phyloP scores from a whole-genome alignment of 2,329 filamentous ascomycete species.

The Fusarium lateritium region DNA sequence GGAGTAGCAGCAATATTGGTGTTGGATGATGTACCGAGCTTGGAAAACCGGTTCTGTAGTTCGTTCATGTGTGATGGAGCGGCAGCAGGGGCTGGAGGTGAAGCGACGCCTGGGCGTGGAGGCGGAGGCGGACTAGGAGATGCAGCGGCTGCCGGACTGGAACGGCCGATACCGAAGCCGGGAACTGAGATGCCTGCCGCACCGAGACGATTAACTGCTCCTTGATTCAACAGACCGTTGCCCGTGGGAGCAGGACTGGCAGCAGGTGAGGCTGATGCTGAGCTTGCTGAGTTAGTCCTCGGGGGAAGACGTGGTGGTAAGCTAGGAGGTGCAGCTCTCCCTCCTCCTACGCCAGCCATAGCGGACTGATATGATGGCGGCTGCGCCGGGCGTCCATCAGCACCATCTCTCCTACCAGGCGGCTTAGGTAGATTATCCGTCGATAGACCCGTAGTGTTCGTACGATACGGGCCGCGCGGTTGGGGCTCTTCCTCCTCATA shows the following conservation, averaged over 20 bases:
- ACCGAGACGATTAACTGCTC: slow-evolving; percentile 76
- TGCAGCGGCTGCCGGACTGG: slow-evolving; percentile 49
- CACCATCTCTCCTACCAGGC: slow-evolving; percentile 68
- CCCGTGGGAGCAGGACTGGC: slow-evolving; percentile 42
- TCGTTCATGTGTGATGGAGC: slow-evolving; percentile 69
- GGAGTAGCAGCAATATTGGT: slow-evolving; percentile 33
- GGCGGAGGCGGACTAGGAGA: slow-evolving; percentile 50
- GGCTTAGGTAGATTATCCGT: slow-evolving; percentile 80
- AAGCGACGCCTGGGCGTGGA: slow-evolving; percentile 42
- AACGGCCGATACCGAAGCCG: slow-evolving; percentile 77
- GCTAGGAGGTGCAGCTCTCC: slow-evolving; percentile 63
- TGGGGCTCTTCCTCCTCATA: slow-evolving; percentile 53
- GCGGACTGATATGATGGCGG: slow-evolving; percentile 52
- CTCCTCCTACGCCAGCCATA: slow-evolving; percentile 48
- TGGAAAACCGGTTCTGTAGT: slow-evolving; percentile 77
- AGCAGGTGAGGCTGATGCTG: slow-evolving; percentile 46
- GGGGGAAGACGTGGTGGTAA: slow-evolving; percentile 78
- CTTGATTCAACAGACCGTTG: slow-evolving; percentile 62
- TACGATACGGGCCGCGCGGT: slow-evolving; percentile 76
- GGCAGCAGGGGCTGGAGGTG: slow-evolving; percentile 34
- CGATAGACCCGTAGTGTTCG: slow-evolving; percentile 78
- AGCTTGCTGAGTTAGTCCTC: slow-evolving; percentile 56
- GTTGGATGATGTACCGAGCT: slow-evolving; percentile 59
- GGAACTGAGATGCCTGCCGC: slow-evolving; percentile 85
- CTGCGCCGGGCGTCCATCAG: slow-evolving; percentile 53